Base-by-base conservation (phyloP, 305 asterid genomes). In the Fraxinus latifolia region DNA sequence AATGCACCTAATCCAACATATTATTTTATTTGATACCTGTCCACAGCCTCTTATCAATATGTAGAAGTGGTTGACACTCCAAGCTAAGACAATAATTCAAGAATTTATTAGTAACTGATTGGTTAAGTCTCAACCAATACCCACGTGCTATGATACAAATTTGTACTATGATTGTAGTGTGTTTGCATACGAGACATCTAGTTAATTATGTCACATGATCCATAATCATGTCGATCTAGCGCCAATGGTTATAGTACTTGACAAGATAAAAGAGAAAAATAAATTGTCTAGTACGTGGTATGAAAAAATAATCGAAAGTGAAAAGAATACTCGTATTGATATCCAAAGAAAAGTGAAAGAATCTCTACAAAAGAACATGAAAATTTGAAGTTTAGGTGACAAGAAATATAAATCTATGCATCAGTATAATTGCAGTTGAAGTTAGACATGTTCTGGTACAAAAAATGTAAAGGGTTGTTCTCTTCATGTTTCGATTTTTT, bases 1-100 rank as follows among this genome's bases (percentile, higher is more conserved):
- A 68, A 86, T 86, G 27, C 83, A 89, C 90, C 94, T 87, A 92
- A 90, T 84, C 92, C 92, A 81, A 81, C 83, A 62, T 78, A 78
- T 47, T 42, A 17, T 39, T 19, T 72, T 29, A 77, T 82, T 5
- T 36, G 42, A 36, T 36, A 36, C 42, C 42, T 36, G 42, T 36
- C 42, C 42, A 36, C 42, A 7, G 34, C 34, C 65, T 78, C 72
- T 77, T 44, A 72, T 58, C 3, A 58, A 79, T 36, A 72, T 36
- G 23, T 21, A 4, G 82, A 84, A 87, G 90, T 88, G 60, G 89
- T 2, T 42, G 53, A 42, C 2, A 7, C 3, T 39, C 42, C 42
- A 36, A 36, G 2, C 42, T 7, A 36, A 47, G 17, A 12, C 23
- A 53, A 53, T 53, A 53, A 53, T 53, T n/a, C 65, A 53, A 53